Evolutionary conservation across 2,329 filamentous ascomycete genomes (phyloP), one percentile per base, ranked within the genome.

Genomic region (Dryadomyces sulphureus): DNA sequence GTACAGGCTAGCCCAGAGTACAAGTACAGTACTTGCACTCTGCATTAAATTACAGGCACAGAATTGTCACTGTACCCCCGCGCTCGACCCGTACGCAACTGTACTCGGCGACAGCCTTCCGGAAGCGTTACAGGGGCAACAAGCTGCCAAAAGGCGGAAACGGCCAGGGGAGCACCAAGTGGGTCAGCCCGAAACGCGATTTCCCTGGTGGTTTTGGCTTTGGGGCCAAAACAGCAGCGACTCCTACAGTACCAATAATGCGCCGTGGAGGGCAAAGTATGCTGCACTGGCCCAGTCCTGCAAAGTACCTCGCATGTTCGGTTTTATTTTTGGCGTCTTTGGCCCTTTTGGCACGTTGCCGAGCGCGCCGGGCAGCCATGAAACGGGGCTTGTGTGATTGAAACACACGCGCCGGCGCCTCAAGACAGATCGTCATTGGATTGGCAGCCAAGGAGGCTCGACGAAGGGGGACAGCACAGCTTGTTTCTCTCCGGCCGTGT

Each of bases 401-500:
- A 52, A 52, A 52, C 50, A 51, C 51, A 48, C 51, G 49, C 39
- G 41, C 32, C 46, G 48, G 48, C 50, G 48, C 48, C 48, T 50
- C 50, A 50, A 47, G 44, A 48, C 45, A 46, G 12, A 25, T 35
- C 14, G 24, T 39, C n/a, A 52, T 52, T 50, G 50, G 50, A 12
- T 24, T 27, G 39, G 9, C 27, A 32, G 27, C 11, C 11, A 32
- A 32, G 16, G 27, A 32, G 27, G 27, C 27, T 32, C 27, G 27
- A 32, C 11, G 11, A 14, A n/a, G n/a, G n/a, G n/a, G n/a, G n/a
- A n/a, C n/a, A n/a, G n/a, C 9, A 14, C 6, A 12, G 27, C 27
- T 32, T 32, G 34, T 36, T 36, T 36, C 34, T 36, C 7, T 17
- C 24, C 9, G n/a, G 16, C n/a, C 39, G 7, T 5, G 7, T 17